Base-by-base conservation (phyloP, 2,329 filamentous ascomycete species). In the Cercospora zeae-maydis region DNA sequence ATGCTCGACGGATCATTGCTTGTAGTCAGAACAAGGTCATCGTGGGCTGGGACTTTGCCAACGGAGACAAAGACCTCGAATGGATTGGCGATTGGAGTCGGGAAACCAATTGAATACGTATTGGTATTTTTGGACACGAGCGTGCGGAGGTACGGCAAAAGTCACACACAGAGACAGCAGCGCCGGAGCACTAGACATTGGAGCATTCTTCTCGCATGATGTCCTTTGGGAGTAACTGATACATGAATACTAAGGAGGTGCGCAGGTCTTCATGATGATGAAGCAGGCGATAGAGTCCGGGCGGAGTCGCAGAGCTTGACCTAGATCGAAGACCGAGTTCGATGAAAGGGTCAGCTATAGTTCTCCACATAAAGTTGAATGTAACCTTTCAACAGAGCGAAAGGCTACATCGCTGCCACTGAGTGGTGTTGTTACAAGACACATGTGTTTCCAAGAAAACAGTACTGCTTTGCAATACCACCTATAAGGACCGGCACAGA, bases 1-100 rank as follows among this genome's bases (percentile, higher is more conserved):
- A 99, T 74, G 91, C 92, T 0, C 85, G 92, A 21, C 88, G 93
- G 70, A 96, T 99, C 69, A 89, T 99, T 59, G 97, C 93, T 79
- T 97, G 93, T 75, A 95, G 90, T 67, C 93, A 98, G 75, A 92
- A 95, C 61, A 88, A 88, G 39, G 87, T 89, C 14, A 98, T 99
- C 72, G 92, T 98, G 0, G 95, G 93, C 0, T 99, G 95, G 95
- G 95, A 99, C 76, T 99, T 98, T 82, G 95, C 92, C 63, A 91
- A 92, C 69, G 89, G 86, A 4, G 93, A 99, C 68, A 78, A 84
- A 60, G 89, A 96, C 55, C 62, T 76, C 49, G 74, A 74, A 61
- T 66, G 71, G 67, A 69, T 74, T 39, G 73, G 73, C 4, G 69
- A 69, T 39, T 74, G 72, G 73, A 71, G 71, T 63, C 57, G 69